phyloP scores from a whole-genome alignment of 306 rosid genomes.

The Vachellia collinsii region DNA sequence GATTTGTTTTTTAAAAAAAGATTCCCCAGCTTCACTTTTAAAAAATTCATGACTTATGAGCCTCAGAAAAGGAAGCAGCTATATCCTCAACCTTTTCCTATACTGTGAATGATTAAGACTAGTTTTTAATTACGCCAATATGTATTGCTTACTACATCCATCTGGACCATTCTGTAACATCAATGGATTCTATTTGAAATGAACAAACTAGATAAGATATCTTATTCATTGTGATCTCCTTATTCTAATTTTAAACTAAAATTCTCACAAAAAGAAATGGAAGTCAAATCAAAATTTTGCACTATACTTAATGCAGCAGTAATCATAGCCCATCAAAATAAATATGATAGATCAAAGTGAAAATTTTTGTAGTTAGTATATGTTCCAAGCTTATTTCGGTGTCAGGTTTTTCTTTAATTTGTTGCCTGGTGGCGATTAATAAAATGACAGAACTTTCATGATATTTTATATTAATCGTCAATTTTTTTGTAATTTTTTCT shows the following conservation, averaged over 20 bases:
- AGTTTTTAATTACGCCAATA: background rate
- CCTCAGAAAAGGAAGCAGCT: background rate
- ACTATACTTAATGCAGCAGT: background rate
- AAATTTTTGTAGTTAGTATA: slow-evolving; percentile 15
- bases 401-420: background rate
- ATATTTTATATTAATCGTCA: slow-evolving; percentile 16
- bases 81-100: slow-evolving; percentile 16
- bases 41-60: slow-evolving; percentile 30
- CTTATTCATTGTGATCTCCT: background rate
- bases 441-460: background rate
- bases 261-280: background rate
- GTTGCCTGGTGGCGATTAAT: slow-evolving; percentile 20
- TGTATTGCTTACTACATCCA: background rate
- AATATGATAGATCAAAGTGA: background rate
- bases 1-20: background rate
- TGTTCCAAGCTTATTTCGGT: slow-evolving; percentile 5
- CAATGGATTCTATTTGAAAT: background rate
- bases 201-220: background rate
- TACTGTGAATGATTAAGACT: slow-evolving; percentile 20
- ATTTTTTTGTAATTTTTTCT: slow-evolving; percentile 10
- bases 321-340: background rate
- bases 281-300: slow-evolving; percentile 2
- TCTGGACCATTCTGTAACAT: background rate
- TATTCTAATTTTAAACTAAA: slow-evolving; percentile 11
- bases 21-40: background rate